Evolutionary conservation across 495 filamentous ascomycete species (phyloP).

Genomic region (Penicillium ochrochloron): DNA sequence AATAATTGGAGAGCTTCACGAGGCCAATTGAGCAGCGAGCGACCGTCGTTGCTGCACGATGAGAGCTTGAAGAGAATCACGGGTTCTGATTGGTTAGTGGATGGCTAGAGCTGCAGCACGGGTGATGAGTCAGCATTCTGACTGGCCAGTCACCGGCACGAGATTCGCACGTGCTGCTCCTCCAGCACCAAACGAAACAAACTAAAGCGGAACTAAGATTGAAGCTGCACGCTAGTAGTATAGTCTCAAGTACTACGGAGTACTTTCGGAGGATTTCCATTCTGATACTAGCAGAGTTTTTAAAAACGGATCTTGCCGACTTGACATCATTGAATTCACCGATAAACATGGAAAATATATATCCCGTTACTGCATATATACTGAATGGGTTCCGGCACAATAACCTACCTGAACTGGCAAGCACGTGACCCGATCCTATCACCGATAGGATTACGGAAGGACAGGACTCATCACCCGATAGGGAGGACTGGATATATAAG

Average conservation of each 20-base stretch:
- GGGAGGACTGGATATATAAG: too few species aligned
- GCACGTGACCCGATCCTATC: too few species aligned
- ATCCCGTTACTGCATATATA: too few species aligned
- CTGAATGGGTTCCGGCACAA: too few species aligned
- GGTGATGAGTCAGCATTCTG: background rate
- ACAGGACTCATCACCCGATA: too few species aligned
- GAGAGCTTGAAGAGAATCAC: background rate
- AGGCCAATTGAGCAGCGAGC: slow-evolving; percentile 1
- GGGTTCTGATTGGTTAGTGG: background rate
- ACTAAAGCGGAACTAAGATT: background rate
- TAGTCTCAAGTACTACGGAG: too few species aligned
- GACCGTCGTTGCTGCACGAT: background rate
- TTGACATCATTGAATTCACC: slow-evolving; percentile 3
- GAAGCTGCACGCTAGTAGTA: background rate
- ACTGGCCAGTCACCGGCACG: background rate
- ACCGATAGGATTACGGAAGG: too few species aligned
- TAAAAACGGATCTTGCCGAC: background rate
- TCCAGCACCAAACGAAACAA: background rate
- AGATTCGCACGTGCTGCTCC: slow-evolving; percentile 1
- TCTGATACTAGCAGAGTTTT: background rate
- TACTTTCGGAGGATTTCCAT: background rate
- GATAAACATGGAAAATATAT: background rate
- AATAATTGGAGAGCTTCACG: background rate
- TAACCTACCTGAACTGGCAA: too few species aligned
- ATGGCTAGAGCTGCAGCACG: background rate